These are phyloP conservation scores for Diatrype stigma DNA, from an alignment of 2,329 filamentous ascomycete species.

Conservation along the genomic window DNA sequence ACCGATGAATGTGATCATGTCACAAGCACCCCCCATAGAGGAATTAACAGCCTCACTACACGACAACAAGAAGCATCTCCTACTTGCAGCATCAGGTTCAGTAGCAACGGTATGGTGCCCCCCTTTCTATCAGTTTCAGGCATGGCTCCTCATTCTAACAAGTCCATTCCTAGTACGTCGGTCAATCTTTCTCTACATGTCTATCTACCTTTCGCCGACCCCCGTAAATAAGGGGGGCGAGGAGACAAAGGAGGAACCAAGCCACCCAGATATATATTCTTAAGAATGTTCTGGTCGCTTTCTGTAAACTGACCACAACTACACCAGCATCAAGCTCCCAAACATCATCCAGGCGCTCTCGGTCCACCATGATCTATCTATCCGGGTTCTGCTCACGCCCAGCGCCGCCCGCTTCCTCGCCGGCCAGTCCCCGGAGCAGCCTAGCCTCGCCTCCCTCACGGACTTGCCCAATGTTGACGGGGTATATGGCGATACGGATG, in stretches of 20 bases:
- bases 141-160: constrained; percentile 17
- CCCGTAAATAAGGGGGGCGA: no score
- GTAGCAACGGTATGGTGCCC: constrained; percentile 55
- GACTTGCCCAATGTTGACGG: constrained; percentile 69
- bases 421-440: constrained; percentile 75
- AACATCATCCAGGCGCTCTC: constrained; percentile 59
- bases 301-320: constrained; percentile 49
- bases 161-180: background rate
- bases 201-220: background rate
- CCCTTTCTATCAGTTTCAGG: constrained; percentile 38
- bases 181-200: background rate
- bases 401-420: constrained; percentile 71
- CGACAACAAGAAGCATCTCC: constrained; percentile 55
- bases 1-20: background rate
- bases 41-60: constrained; percentile 28
- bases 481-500: constrained; percentile 78
- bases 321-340: constrained; percentile 84
- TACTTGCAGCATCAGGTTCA: constrained; percentile 64
- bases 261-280: no score
- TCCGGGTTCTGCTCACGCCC: constrained; percentile 78
- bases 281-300: no score
- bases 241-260: no score
- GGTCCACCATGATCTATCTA: constrained; percentile 54
- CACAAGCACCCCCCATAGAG: background rate
- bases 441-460: constrained; percentile 56